A percentile compares a stretch with the other conserved stretches of the same genome.
Evolutionary conservation across 2,329 filamentous ascomycete genomes (phyloP).

Genomic region (Paecilomyces formosus): DNA sequence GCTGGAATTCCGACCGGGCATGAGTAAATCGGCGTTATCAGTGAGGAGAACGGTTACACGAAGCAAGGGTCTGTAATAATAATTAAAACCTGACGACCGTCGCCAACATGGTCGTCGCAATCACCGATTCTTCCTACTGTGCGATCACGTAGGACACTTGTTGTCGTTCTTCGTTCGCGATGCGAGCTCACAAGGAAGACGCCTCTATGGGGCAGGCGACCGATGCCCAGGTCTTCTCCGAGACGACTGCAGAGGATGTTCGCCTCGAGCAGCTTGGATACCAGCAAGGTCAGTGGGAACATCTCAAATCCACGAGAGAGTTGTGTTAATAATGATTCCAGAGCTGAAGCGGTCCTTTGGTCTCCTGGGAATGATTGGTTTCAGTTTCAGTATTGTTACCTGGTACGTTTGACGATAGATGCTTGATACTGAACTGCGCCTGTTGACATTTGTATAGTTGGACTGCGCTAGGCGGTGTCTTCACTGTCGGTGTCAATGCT

Average conservation of each 20-base stretch:
- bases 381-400: conserved; percentile 53
- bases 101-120: neutral
- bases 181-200: neutral
- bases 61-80: neutral
- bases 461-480: conserved; percentile 49
- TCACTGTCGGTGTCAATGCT: conserved; percentile 49
- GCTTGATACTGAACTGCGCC: neutral
- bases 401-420: conserved; percentile 25
- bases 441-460: conserved; percentile 28
- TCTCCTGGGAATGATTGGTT: conserved; percentile 51
- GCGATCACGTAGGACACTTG: neutral
- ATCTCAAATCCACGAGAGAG: neutral
- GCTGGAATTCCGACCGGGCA: neutral
- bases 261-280: conserved; percentile 5
- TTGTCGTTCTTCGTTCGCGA: neutral
- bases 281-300: conserved; percentile 2
- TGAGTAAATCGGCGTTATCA: neutral
- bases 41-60: neutral
- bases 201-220: neutral
- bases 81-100: neutral
- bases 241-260: conserved; percentile 1
- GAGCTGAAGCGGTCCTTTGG: conserved; percentile 52
- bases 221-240: neutral
- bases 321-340: conserved; percentile 12
- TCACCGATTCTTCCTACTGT: neutral